Evolutionary conservation across 2,329 filamentous ascomycete genomes (phyloP).

Genomic region (Fusarium begoniae): DNA sequence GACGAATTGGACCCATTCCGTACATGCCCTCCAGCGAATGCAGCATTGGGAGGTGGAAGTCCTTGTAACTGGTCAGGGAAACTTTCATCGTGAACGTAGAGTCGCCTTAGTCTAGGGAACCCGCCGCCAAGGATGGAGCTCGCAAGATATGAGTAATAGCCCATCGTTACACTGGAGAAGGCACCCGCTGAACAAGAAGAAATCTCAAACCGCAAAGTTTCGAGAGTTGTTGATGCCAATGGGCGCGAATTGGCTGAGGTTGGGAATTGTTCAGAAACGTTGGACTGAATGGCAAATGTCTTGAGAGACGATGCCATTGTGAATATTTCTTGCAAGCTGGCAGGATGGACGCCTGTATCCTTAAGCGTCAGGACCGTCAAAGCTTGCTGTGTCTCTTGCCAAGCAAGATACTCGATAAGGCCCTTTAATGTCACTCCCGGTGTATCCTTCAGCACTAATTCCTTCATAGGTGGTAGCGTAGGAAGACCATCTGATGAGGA

Average conservation of each 20-base stretch:
- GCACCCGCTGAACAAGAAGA: conserved; percentile 67
- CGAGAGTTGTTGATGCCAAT: conserved; percentile 74
- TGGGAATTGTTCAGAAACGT: conserved; percentile 61
- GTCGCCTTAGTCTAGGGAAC: conserved; percentile 75
- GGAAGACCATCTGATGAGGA: conserved; percentile 71
- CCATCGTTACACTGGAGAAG: conserved; percentile 63
- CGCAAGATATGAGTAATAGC: conserved; percentile 87
- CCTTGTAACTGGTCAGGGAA: conserved; percentile 83
- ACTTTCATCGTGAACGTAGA: conserved; percentile 86
- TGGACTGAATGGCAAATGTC: conserved; percentile 64
- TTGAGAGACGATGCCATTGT: conserved; percentile 65
- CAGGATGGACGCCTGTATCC: conserved; percentile 74
- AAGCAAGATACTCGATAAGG: conserved; percentile 72
- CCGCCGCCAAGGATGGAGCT: conserved; percentile 80
- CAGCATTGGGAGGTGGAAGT: conserved; percentile 70
- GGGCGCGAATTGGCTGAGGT: conserved; percentile 62
- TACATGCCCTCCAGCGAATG: conserved; percentile 43
- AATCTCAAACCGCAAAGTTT: conserved; percentile 85
- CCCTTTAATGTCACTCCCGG: conserved; percentile 78
- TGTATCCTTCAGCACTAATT: conserved; percentile 76
- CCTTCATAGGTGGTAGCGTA: conserved; percentile 77
- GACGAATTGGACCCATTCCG: conserved; percentile 48
- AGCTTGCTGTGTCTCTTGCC: conserved; percentile 64
- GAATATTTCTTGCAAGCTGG: conserved; percentile 69
- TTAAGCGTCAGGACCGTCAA: conserved; percentile 76